These are phyloP conservation scores for Omphalotus guepiniiformis DNA, from an alignment of 768 basidiomycete species.

Conservation along the genomic window DNA sequence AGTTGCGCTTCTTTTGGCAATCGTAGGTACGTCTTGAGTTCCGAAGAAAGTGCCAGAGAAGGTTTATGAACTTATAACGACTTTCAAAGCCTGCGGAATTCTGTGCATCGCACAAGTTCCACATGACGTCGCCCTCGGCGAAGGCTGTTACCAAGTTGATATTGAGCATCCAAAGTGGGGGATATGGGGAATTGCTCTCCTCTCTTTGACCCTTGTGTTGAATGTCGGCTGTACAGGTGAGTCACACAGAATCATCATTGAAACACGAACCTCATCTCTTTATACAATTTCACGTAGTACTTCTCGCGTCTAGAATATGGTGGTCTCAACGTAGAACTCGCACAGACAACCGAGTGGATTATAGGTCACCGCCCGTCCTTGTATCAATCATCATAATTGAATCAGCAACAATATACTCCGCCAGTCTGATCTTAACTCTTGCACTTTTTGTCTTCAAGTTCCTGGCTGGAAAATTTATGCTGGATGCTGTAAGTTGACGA, in stretches of 20 bases:
- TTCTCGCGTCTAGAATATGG: neutral
- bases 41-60: no score
- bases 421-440: neutral
- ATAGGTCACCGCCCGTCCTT: neutral
- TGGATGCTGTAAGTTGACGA: neutral
- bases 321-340: slow-evolving; percentile 1
- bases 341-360: neutral
- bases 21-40: neutral
- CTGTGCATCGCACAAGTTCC: neutral
- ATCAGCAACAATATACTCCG: slow-evolving; percentile 4
- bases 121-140: neutral
- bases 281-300: neutral
- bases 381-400: neutral
- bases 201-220: neutral
- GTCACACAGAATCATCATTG: neutral
- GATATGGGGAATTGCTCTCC: neutral
- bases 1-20: neutral
- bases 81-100: neutral
- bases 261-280: neutral
- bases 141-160: no score
- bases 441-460: neutral
- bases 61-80: neutral
- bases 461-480: neutral
- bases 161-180: no score
- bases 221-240: slow-evolving; percentile 1